Evolutionary conservation across 1,284 basidiomycete genomes (phyloP).

Genomic region (Apiotrichum sp.): DNA sequence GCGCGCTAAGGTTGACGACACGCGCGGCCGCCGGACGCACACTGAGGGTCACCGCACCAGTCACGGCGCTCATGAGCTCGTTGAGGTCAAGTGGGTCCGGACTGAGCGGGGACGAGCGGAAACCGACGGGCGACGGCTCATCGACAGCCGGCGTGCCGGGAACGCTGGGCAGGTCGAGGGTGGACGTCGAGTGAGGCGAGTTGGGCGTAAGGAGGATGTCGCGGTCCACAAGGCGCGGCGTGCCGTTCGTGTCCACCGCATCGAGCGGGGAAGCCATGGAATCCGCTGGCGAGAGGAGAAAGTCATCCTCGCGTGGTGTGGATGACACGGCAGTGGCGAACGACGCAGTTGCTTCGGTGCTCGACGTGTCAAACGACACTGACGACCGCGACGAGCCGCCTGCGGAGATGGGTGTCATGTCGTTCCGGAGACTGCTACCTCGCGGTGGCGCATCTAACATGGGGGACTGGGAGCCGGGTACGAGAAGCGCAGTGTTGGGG

Average conservation of each 20-base stretch:
- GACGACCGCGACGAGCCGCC: background rate
- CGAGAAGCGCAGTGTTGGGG: too few species aligned
- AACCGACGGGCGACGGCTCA: background rate
- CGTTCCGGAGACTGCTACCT: background rate
- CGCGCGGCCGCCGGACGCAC: background rate
- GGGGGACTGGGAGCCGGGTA: too few species aligned
- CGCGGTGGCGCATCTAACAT: background rate
- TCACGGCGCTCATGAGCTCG: slow-evolving; percentile 3
- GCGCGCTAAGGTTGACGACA: background rate
- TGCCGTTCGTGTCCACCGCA: background rate
- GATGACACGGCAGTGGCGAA: background rate
- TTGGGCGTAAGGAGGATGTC: background rate
- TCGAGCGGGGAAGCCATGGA: background rate
- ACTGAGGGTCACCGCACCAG: background rate
- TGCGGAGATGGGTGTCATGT: background rate
- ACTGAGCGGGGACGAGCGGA: background rate
- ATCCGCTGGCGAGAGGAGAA: background rate
- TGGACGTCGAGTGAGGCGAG: background rate
- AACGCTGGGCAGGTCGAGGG: background rate
- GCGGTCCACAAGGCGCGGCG: background rate
- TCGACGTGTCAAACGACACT: background rate
- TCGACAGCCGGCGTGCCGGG: background rate
- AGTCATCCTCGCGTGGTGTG: background rate
- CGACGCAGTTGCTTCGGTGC: background rate
- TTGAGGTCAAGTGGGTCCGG: background rate